These are phyloP conservation scores for Gossypium longicalyx DNA, from an alignment of 345 rosid species.

Conservation along the genomic window DNA sequence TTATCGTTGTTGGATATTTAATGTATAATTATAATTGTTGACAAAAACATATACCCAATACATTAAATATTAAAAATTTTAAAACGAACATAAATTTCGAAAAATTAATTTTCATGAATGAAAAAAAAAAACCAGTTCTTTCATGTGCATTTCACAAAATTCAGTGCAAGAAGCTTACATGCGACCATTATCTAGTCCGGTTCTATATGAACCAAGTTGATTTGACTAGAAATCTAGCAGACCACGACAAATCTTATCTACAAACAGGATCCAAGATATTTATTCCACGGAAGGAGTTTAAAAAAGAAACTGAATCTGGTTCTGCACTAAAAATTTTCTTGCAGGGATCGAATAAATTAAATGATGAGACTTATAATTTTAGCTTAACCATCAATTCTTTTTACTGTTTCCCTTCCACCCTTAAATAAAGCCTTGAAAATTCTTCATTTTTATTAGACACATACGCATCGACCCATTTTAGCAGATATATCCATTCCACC, in stretches of 20 bases:
- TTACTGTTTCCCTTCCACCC: background rate
- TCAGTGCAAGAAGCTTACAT: background rate
- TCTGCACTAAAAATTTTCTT: constrained; percentile 6
- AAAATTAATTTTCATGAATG: too few relatives aligned
- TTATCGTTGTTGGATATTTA: too few relatives aligned
- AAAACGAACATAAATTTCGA: too few relatives aligned
- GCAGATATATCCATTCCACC: background rate
- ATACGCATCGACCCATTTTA: background rate
- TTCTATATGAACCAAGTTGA: background rate
- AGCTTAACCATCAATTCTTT: background rate
- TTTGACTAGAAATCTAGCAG: background rate
- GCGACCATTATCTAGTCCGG: background rate
- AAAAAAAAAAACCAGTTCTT: too few relatives aligned
- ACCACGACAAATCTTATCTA: constrained; percentile 12
- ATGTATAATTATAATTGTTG: too few relatives aligned
- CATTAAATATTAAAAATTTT: too few relatives aligned
- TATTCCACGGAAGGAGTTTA: constrained; percentile 4
- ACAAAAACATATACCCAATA: too few relatives aligned
- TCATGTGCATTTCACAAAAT: too few relatives aligned
- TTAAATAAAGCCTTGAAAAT: background rate
- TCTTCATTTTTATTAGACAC: background rate
- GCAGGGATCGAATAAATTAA: constrained; percentile 15
- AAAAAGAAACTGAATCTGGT: constrained; percentile 19
- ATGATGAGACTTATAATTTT: background rate
- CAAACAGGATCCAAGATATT: background rate